Evolutionary conservation across 352 stramenopile genomes (phyloP), one percentile per base, ranked within the genome.

Genomic region (Phytophthora boehmeriae): DNA sequence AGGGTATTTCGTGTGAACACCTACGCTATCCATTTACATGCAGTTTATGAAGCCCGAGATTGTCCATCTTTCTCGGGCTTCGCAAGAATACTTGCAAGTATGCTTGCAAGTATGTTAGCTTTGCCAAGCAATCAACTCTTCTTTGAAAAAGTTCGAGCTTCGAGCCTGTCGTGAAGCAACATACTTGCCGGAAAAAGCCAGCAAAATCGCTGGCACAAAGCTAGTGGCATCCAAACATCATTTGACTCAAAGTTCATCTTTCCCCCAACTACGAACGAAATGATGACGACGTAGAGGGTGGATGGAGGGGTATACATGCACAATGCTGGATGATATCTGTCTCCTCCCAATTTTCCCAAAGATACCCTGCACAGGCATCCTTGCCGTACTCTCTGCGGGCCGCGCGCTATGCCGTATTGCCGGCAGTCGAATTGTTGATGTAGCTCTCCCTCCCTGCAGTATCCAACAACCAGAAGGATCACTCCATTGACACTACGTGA

Each of bases 261-360:
- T 30, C 25, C 13, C 38, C 38, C 38, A 20, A 44, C 38, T 44
- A 44, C 38, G 19, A 44, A 44, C 38, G 38, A 44, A 51, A 63
- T 35, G 56, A 48, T 64, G 53, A 62, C 46, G 52, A 57, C n/a
- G 34, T 46, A 52, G 38, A 56, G 56, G 58, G 32, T 30, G 51
- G 54, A 68, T 61, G 50, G 60, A 63, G 54, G n/a, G 54, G 70
- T 54, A 57, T 52, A 71, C 66, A 66, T 43, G 54, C 54, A 66
- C 59, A 6, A 48, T 32, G 60, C 42, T 57, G 30, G 62, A 34
- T 48, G 60, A 55, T 41, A 47, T 34, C 42, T 65, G 45, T 53
- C 39, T 61, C 44, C 49, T 69, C 54, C 16, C 58, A 32, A 46
- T 34, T 55, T 63, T 27, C 25, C 56, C 42, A 65, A 62, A 66